phyloP scores from a whole-genome alignment of 306 rosid genomes.

The Castanospermum australe region DNA sequence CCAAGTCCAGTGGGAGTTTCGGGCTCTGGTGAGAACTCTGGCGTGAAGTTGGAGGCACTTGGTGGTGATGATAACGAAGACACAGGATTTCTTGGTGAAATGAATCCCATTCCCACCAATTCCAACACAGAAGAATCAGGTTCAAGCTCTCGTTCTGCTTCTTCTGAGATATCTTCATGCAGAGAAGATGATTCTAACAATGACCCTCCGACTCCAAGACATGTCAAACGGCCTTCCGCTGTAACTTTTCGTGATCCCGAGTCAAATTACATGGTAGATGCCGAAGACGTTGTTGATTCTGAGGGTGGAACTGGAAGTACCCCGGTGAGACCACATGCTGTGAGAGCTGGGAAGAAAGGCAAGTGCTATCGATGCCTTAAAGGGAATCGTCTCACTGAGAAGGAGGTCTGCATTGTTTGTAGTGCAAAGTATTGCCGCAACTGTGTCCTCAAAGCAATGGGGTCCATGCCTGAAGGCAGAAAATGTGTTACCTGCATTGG shows the following conservation, averaged over 20 bases:
- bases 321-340: conserved; percentile 41
- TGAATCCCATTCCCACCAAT: conserved; percentile 33
- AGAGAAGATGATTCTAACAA: conserved; percentile 32
- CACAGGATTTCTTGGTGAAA: conserved; percentile 22
- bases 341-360: conserved; percentile 62
- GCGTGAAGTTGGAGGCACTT: not conserved
- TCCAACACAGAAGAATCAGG: conserved; percentile 41
- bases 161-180: conserved; percentile 45
- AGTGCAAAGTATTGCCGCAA: conserved; percentile 62
- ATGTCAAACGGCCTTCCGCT: conserved; percentile 48
- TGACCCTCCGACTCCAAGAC: conserved; percentile 39
- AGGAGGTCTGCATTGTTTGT: conserved; percentile 78
- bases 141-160: conserved; percentile 33
- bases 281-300: conserved; percentile 29
- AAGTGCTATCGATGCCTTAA: conserved; percentile 61
- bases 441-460: conserved; percentile 78
- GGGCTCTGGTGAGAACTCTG: not conserved
- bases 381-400: conserved; percentile 59
- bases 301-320: conserved; percentile 24
- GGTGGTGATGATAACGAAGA: conserved; percentile 24
- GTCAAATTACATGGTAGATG: conserved; percentile 30
- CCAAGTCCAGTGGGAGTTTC: conserved; percentile 9
- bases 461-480: conserved; percentile 88
- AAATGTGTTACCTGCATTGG: conserved; percentile 74
- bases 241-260: conserved; percentile 60